Conservation (phyloP, 768 basidiomycete genomes). For the Naganishia randhawae region DNA sequence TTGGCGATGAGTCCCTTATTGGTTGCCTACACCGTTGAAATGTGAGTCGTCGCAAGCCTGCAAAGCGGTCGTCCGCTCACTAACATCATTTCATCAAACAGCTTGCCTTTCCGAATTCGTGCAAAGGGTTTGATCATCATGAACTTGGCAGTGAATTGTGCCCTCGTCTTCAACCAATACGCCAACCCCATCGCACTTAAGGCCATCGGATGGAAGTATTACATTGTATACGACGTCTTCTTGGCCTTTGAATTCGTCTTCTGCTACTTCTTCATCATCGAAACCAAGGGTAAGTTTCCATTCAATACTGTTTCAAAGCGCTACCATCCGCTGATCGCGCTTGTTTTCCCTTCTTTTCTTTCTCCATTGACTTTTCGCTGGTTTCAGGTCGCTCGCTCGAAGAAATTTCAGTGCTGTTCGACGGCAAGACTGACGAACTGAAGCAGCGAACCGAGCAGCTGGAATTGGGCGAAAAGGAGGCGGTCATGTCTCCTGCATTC, state of each 20-base stretch:
- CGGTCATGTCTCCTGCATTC: background rate
- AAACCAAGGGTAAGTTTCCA: slow-evolving; percentile 36
- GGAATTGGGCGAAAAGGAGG: background rate
- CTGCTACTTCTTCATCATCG: slow-evolving; percentile 45
- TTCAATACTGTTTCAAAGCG: background rate
- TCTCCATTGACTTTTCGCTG: too few relatives aligned
- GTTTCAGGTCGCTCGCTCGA: slow-evolving; percentile 31
- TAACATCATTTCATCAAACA: background rate
- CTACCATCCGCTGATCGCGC: background rate
- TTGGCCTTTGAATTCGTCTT: slow-evolving; percentile 43
- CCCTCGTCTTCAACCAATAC: slow-evolving; percentile 45
- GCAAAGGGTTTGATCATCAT: slow-evolving; percentile 82
- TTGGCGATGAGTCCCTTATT: slow-evolving; percentile 81
- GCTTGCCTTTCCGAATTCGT: slow-evolving; percentile 70
- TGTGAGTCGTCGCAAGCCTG: slow-evolving; percentile 46
- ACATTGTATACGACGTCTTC: slow-evolving; percentile 38
- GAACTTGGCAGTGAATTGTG: slow-evolving; percentile 48
- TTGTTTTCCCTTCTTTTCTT: too few relatives aligned
- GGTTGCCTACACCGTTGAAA: slow-evolving; percentile 82
- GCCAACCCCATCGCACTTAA: slow-evolving; percentile 40
- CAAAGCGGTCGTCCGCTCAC: background rate
- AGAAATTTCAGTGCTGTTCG: slow-evolving; percentile 37
- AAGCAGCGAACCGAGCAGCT: slow-evolving; percentile 2
- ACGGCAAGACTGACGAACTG: slow-evolving; percentile 16
- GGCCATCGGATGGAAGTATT: slow-evolving; percentile 38